Conservation (phyloP, 2,329 filamentous ascomycete species). For the Scorias spongiosa region DNA sequence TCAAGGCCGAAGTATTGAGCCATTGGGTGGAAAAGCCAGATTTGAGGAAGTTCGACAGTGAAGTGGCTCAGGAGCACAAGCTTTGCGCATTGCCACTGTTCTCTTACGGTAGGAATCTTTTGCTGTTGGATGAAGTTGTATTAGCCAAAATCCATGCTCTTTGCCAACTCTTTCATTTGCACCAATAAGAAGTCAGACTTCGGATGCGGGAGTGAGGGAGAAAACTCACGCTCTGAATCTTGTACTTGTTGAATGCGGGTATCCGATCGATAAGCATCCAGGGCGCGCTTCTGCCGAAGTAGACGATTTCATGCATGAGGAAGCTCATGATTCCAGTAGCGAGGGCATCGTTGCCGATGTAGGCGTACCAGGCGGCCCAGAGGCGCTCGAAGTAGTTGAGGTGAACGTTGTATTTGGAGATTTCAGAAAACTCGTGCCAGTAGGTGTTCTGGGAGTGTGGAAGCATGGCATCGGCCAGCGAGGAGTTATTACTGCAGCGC, state of each 20-base stretch:
- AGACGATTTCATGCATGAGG: slow-evolving; percentile 81
- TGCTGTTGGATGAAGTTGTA: slow-evolving; percentile 25
- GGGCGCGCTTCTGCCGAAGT: slow-evolving; percentile 81
- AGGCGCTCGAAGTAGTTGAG: slow-evolving; percentile 76
- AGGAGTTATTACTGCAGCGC: slow-evolving; percentile 14
- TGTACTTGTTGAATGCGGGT: slow-evolving; percentile 80
- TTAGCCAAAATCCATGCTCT: slow-evolving; percentile 3
- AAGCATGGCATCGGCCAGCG: slow-evolving; percentile 21
- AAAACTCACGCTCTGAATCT: slow-evolving; percentile 66
- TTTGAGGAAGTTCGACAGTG: slow-evolving; percentile 94
- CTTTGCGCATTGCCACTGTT: slow-evolving; percentile 88
- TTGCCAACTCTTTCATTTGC: neutral
- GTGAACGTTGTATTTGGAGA: slow-evolving; percentile 61
- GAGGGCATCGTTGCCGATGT: slow-evolving; percentile 93
- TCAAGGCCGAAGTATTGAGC: slow-evolving; percentile 83
- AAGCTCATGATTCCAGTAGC: slow-evolving; percentile 98
- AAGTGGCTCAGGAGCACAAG: slow-evolving; percentile 91
- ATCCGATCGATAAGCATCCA: slow-evolving; percentile 88
- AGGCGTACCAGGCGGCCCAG: slow-evolving; percentile 94
- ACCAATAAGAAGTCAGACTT: neutral
- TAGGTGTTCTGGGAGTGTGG: slow-evolving; percentile 39
- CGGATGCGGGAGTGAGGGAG: neutral
- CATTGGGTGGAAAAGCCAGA: slow-evolving; percentile 97
- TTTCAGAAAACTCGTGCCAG: slow-evolving; percentile 50
- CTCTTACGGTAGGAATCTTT: slow-evolving; percentile 82